phyloP scores from a whole-genome alignment of 257 asterid genomes.

The Solanum piurae region DNA sequence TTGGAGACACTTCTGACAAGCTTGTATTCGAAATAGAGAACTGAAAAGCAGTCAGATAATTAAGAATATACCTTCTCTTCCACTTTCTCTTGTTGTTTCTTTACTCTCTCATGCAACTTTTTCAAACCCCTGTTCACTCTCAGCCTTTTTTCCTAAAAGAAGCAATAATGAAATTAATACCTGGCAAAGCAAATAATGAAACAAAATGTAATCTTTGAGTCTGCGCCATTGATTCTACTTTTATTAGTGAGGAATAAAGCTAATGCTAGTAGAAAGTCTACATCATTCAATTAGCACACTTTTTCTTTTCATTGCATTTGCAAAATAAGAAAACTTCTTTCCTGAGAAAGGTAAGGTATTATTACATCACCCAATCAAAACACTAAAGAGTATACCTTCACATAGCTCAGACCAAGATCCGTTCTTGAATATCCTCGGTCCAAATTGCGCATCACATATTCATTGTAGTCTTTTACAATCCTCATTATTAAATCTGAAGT shows the following conservation, averaged over 20 bases:
- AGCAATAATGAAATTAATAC: constrained; percentile 7
- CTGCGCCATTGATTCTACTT: background rate
- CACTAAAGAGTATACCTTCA: constrained; percentile 25
- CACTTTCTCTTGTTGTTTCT: constrained; percentile 60
- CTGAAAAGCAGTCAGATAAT: background rate
- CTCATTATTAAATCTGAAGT: constrained; percentile 61
- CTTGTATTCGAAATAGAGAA: background rate
- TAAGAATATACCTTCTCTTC: constrained; percentile 40
- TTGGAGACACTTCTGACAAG: background rate
- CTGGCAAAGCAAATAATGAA: background rate
- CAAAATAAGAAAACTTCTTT: background rate
- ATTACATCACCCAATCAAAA: background rate
- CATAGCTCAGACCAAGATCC: constrained; percentile 59
- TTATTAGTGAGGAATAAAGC: background rate
- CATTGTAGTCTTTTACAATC: constrained; percentile 56
- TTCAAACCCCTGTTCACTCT: constrained; percentile 44
- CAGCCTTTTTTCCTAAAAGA: constrained; percentile 40
- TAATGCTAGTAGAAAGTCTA: background rate
- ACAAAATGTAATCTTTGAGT: background rate
- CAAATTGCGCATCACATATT: constrained; percentile 66
- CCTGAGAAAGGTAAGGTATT: background rate
- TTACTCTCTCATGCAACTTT: constrained; percentile 48
- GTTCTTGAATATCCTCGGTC: constrained; percentile 64
- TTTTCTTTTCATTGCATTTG: background rate
- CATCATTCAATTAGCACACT: background rate